Evolutionary conservation across 345 rosid species (phyloP), one percentile per base, ranked within the genome.

Genomic region (Trapa bicornis): DNA sequence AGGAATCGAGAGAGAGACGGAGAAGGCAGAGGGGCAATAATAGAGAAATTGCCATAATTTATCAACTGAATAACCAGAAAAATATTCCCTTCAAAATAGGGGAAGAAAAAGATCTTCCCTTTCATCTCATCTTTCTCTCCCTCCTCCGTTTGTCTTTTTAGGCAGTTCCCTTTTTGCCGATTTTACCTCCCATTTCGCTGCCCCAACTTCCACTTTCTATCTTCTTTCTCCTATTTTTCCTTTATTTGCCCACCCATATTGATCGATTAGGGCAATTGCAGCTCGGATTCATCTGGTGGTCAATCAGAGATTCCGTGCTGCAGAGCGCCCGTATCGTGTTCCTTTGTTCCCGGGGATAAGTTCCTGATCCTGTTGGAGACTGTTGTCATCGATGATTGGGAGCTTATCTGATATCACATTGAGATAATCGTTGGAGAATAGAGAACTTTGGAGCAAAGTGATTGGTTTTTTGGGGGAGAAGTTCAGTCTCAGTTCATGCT

Each of bases 41-140:
- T 50, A 32, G 48, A 47, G 33, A 29, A 64, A 64, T 64, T 33
- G 66, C 66, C 39, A 61, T 66, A 66, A 48, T 32, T 16, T 48
- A 50, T 13, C 41, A 52, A 37, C 69, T 39, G 41, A 50, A 66
- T 10, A 50, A 50, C 56, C 56, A 15, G 56, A 66, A 48, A 66
- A 35, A 66, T 32, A 6, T 1, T 43, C 36, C 32, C 61, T 12
- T 37, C 58, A 47, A 39, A 10, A 66, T 12, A 45, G 48, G 48
- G 48, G 8, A 45, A 6, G 14, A 39, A 7, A 45, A 45, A n/a
- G 29, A 36, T 54, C 63, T 5, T 54, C 48, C 11, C 41, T 41
- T 41, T 41, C 45, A 12, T 53, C n/a, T 52, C 58, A 17, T 45
- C 37, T 45, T 22, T 47, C 68, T 50, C 43, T 66, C 43, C 17